Base-by-base conservation (phyloP, 2,329 filamentous ascomycete genomes). In the Alternaria viburni region DNA sequence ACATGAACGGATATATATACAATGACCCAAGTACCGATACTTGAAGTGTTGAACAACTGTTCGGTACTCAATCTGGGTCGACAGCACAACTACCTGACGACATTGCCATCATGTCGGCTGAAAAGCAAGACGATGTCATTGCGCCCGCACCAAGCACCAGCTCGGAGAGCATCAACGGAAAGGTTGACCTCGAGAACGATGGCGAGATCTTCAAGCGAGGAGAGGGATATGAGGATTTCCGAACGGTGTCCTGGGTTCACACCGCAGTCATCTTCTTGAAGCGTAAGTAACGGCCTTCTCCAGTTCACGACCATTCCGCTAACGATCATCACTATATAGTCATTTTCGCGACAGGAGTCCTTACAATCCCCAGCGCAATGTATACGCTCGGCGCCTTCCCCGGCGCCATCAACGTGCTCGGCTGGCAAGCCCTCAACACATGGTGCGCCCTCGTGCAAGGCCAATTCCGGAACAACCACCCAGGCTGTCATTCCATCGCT, bases 181-280 rank as follows among this genome's bases (percentile, higher is more conserved):
- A 76, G 44, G 63, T 65, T 5, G 70, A 72, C 15, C 52, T 72
- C 6, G 70, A 76, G 51, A 76, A 80, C 45, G 79, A 80, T 54
- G 77, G 76, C 55, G 85, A 87, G 67, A 81, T 87, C 36, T 87
- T 87, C 79, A 82, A 83, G 64, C 81, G 77, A 63, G 79, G 77
- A 2, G 80, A 81, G 36, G 82, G 81, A 43, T 81, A 82, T 19
- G 80, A 87, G 58, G 79, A 87, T 54, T 87, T 87, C 65, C 80
- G 85, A 19, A 86, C 84, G 2, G 85, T 87, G 15, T 80, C 81
- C 60, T 88, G 86, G 85, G 79, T 82, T 15, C 80, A 82, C 19
- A 84, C 85, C 3, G 77, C 84, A 4, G 79, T 86, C 23, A 86
- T 87, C 65, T 86, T 87, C 59, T 72, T 86, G 19, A 87, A 87